Evolutionary conservation across 2,329 filamentous ascomycete species (phyloP).

Genomic region (Alternaria gaisen): DNA sequence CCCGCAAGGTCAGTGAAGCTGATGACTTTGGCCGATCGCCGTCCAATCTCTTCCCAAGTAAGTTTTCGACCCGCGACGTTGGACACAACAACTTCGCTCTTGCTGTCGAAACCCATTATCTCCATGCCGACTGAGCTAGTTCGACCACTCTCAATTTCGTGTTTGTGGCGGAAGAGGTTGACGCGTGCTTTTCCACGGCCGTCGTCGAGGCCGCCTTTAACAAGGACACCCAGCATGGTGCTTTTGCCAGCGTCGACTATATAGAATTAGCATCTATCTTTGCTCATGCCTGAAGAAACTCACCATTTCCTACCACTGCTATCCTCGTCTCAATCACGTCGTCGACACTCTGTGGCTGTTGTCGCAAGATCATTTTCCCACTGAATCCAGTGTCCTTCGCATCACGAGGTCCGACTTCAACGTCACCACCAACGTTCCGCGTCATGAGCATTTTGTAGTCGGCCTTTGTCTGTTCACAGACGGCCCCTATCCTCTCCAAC

Average conservation of each 20-base stretch:
- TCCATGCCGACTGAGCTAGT: conserved; percentile 99
- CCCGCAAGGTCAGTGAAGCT: conserved; percentile 95
- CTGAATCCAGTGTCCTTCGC: conserved; percentile 77
- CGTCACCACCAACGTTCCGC: conserved; percentile 82
- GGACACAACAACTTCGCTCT: conserved; percentile 82
- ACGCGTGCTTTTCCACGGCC: conserved; percentile 92
- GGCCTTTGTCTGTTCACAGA: conserved; percentile 71
- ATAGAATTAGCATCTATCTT: conserved; percentile 14
- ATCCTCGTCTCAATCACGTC: conserved; percentile 95
- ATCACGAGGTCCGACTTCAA: conserved; percentile 72
- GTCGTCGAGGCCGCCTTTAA: conserved; percentile 95
- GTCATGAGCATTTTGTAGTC: conserved; percentile 86
- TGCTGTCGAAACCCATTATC: conserved; percentile 91
- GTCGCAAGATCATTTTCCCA: conserved; percentile 87
- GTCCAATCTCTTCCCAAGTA: conserved; percentile 97
- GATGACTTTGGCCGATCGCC: conserved; percentile 93
- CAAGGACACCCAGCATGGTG: conserved; percentile 92
- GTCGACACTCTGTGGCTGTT: conserved; percentile 76
- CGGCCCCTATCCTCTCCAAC: conserved; percentile 69
- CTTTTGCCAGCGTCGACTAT: conserved; percentile 94
- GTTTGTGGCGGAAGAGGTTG: conserved; percentile 96
- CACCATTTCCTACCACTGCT: conserved; percentile 93
- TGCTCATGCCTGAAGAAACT: conserved; percentile 26
- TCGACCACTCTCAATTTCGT: conserved; percentile 93
- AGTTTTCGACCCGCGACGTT: conserved; percentile 84